These are phyloP conservation scores for Neofusicoccum cordaticola DNA, from an alignment of 2,329 filamentous ascomycete genomes.

Conservation along the genomic window DNA sequence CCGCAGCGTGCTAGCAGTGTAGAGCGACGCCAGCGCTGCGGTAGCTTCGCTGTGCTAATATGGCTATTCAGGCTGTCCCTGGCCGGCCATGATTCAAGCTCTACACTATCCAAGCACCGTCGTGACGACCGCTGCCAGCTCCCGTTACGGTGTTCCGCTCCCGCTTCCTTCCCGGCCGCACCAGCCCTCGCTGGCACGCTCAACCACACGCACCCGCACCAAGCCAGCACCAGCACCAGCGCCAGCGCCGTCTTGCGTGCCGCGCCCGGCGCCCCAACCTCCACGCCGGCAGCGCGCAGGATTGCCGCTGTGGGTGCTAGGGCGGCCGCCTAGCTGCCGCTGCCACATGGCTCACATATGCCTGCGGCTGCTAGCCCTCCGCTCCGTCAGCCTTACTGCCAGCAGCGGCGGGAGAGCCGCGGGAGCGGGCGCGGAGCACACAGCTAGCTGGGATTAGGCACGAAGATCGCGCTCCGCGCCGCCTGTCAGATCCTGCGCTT, in stretches of 20 bases:
- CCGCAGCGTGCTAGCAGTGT: not conserved
- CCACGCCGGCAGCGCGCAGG: slow-evolving; percentile 3
- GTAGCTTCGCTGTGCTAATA: slow-evolving; percentile 4
- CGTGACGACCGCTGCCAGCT: not conserved
- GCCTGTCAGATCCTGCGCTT: slow-evolving; percentile 14
- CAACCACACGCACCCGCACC: not conserved
- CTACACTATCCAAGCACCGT: not conserved
- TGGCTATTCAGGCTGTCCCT: not conserved
- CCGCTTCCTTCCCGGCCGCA: not conserved
- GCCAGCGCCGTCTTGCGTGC: not conserved
- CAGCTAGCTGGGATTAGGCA: slow-evolving; percentile 13
- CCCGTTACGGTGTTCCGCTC: not conserved
- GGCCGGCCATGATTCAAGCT: slow-evolving; percentile 2
- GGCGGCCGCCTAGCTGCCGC: not conserved
- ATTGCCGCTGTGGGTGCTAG: slow-evolving; percentile 1
- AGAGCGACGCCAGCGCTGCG: not conserved
- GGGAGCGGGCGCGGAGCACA: slow-evolving; percentile 2
- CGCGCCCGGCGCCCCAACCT: not conserved
- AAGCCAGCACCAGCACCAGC: slow-evolving; percentile 2
- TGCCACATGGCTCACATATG: not conserved
- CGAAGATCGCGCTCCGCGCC: not conserved
- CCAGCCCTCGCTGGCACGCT: not conserved
- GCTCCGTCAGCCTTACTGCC: slow-evolving; percentile 7
- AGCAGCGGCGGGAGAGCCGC: slow-evolving; percentile 5
- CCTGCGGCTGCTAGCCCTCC: not conserved